Evolutionary conservation across 2,329 filamentous ascomycete genomes (phyloP).

Genomic region (Fusarium tanahbumbuense): DNA sequence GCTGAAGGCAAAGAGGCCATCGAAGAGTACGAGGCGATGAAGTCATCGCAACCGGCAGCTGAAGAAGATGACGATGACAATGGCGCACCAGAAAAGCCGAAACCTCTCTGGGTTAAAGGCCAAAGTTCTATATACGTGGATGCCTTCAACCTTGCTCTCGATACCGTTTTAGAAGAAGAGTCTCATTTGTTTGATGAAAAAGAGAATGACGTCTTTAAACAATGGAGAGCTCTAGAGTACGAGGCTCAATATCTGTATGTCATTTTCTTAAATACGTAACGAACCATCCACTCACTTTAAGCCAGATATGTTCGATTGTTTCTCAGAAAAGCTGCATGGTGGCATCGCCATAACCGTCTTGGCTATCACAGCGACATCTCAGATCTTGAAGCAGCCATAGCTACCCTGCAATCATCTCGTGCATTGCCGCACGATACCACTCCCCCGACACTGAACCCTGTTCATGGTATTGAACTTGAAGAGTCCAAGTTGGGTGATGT

Average conservation of each 20-base stretch:
- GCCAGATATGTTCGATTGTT: slow-evolving; percentile 90
- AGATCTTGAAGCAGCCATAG: slow-evolving; percentile 74
- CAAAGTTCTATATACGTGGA: slow-evolving; percentile 95
- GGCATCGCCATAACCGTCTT: slow-evolving; percentile 85
- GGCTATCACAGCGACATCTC: slow-evolving; percentile 86
- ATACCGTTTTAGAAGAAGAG: slow-evolving; percentile 91
- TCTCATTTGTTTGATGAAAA: slow-evolving; percentile 85
- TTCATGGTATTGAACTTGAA: slow-evolving; percentile 54
- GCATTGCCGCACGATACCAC: slow-evolving; percentile 60
- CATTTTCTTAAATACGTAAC: background rate
- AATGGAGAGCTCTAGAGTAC: slow-evolving; percentile 80
- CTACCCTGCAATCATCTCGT: slow-evolving; percentile 69
- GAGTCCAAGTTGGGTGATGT: slow-evolving; percentile 60
- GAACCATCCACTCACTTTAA: slow-evolving; percentile 17
- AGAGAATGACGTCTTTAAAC: slow-evolving; percentile 79
- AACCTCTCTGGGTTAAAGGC: slow-evolving; percentile 72
- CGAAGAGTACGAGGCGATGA: slow-evolving; percentile 79
- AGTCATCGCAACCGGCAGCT: slow-evolving; percentile 62
- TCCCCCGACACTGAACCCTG: slow-evolving; percentile 22
- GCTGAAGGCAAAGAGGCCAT: slow-evolving; percentile 77
- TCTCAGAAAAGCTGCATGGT: slow-evolving; percentile 87
- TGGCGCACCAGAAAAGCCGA: slow-evolving; percentile 56
- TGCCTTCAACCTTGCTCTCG: slow-evolving; percentile 92
- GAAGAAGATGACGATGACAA: slow-evolving; percentile 47
- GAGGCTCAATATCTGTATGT: slow-evolving; percentile 90